Conservation (phyloP, 176 grass and related monocot species). For the Aegilops sharonensis region DNA sequence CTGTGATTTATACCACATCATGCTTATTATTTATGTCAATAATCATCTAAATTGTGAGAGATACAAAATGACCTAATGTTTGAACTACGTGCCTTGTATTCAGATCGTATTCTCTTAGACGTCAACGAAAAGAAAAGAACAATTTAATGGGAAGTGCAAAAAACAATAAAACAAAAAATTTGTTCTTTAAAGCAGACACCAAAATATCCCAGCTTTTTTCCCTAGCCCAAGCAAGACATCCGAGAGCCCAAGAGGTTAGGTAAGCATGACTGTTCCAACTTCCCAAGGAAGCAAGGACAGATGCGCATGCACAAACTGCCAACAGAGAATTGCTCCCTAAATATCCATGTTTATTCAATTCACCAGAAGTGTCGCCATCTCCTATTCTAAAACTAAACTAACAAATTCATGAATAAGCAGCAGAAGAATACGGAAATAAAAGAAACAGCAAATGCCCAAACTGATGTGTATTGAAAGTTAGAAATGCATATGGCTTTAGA, state of each 20-base stretch:
- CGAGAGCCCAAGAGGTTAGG: background rate
- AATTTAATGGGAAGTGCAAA: background rate
- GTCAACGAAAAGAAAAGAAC: background rate
- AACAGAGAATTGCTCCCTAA: constrained; percentile 4
- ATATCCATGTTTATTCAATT: background rate
- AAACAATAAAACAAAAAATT: background rate
- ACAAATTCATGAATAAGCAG: background rate
- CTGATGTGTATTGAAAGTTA: constrained; percentile 1
- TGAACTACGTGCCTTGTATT: background rate
- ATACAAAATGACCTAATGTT: constrained; percentile 3
- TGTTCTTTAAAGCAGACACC: background rate
- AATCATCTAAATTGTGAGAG: background rate
- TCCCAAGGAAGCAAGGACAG: background rate
- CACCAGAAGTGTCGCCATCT: background rate
- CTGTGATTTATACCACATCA: background rate
- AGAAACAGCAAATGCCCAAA: constrained; percentile 6
- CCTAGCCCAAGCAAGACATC: background rate
- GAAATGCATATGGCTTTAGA: constrained; percentile 4
- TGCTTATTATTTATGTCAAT: background rate
- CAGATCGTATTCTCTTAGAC: background rate
- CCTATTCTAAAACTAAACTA: background rate
- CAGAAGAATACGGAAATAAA: constrained; percentile 21
- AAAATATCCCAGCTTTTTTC: background rate
- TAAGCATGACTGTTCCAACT: background rate
- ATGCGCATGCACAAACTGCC: background rate